phyloP scores from a whole-genome alignment of 1,284 basidiomycete species.

The Apiotrichum sp. region DNA sequence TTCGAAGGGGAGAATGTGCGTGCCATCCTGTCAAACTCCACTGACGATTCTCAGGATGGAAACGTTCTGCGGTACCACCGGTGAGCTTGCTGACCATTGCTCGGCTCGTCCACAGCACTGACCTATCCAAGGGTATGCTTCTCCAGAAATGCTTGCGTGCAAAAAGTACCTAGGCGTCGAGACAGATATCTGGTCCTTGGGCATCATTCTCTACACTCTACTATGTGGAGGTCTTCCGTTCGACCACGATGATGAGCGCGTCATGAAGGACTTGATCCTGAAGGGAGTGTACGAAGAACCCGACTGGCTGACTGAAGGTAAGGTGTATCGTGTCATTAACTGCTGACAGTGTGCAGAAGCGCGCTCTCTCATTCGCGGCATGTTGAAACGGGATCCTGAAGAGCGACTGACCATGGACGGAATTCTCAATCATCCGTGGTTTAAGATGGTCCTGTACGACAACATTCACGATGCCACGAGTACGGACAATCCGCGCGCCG shows the following conservation, averaged over 20 bases:
- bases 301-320: constrained; percentile 79
- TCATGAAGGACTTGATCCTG: constrained; percentile 84
- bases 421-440: constrained; percentile 88
- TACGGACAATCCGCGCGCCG: constrained; percentile 16
- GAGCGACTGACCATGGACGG: constrained; percentile 73
- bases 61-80: constrained; percentile 95
- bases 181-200: constrained; percentile 96
- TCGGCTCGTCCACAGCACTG: background rate
- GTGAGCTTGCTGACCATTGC: constrained; percentile 31
- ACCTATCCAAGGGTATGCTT: constrained; percentile 57
- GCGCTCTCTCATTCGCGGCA: constrained; percentile 66
- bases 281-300: constrained; percentile 86
- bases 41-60: constrained; percentile 55
- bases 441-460: constrained; percentile 53
- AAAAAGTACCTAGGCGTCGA: constrained; percentile 85
- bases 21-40: background rate
- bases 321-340: constrained; percentile 9
- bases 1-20: constrained; percentile 61
- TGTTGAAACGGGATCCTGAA: constrained; percentile 72
- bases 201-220: constrained; percentile 89
- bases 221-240: constrained; percentile 93
- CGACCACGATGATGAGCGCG: constrained; percentile 87
- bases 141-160: constrained; percentile 88
- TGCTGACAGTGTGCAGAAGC: constrained; percentile 56
- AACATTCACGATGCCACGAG: constrained; percentile 25